phyloP scores from a whole-genome alignment of 495 filamentous ascomycete species.

The Xylaria grammica region DNA sequence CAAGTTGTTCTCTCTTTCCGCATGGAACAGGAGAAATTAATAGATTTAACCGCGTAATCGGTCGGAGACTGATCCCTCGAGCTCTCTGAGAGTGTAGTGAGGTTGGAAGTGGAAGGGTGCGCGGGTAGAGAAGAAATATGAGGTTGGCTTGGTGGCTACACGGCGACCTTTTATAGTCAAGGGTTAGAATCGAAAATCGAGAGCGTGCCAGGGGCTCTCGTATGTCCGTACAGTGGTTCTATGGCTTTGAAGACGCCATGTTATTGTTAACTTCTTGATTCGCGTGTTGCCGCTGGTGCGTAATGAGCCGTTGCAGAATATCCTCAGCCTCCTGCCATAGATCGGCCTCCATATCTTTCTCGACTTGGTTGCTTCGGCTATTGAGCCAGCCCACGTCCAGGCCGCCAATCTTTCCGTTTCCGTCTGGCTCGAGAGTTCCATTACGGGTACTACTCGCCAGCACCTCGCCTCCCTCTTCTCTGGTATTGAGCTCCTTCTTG shows the following conservation, averaged over 20 bases:
- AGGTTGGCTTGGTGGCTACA: too few species aligned
- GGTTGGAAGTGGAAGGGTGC: too few species aligned
- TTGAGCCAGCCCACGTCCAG: slow-evolving; percentile 88
- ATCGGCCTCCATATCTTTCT: slow-evolving; percentile 78
- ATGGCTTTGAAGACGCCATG: not conserved
- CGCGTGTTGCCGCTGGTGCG: not conserved
- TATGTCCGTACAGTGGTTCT: not conserved
- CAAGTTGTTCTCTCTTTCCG: too few species aligned
- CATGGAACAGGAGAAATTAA: too few species aligned
- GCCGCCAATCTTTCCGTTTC: slow-evolving; percentile 61
- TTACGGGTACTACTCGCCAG: slow-evolving; percentile 25
- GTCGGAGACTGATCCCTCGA: too few species aligned
- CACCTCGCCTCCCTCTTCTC: slow-evolving; percentile 31
- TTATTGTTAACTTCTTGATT: not conserved
- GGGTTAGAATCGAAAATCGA: too few species aligned
- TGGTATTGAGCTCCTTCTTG: slow-evolving; percentile 29
- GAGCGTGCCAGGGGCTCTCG: too few species aligned
- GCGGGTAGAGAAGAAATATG: too few species aligned
- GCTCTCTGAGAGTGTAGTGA: too few species aligned
- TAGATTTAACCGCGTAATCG: too few species aligned
- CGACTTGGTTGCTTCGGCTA: slow-evolving; percentile 75
- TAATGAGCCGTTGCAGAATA: slow-evolving; percentile 32
- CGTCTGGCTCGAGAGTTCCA: slow-evolving; percentile 47
- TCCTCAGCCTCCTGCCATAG: slow-evolving; percentile 67
- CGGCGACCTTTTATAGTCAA: too few species aligned